Evolutionary conservation across 345 rosid species (phyloP).

Genomic region (Camelina hispida): DNA sequence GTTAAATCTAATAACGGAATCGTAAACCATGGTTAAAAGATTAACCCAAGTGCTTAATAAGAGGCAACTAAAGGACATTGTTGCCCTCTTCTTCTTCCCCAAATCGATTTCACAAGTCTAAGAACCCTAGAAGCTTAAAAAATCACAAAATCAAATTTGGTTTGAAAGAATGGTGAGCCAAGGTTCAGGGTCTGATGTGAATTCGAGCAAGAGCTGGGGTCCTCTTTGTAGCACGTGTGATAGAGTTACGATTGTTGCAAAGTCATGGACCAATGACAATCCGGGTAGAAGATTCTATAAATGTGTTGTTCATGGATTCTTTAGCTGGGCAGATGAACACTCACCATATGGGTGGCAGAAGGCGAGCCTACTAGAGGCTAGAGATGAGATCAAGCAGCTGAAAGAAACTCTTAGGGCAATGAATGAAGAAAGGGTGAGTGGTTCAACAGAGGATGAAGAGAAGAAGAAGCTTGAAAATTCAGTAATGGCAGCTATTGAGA

Average conservation of each 20-base stretch:
- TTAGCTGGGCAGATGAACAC: not conserved
- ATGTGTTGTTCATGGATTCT: not conserved
- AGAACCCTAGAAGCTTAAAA: too few species aligned
- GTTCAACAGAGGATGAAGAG: not conserved
- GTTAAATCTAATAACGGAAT: too few species aligned
- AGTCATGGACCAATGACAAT: not conserved
- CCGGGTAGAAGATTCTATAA: not conserved
- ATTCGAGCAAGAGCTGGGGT: not conserved
- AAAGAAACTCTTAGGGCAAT: not conserved
- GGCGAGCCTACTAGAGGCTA: not conserved
- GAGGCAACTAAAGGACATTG: too few species aligned
- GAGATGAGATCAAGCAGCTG: not conserved
- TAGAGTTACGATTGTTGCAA: not conserved
- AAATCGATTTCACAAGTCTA: too few species aligned
- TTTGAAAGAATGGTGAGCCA: not conserved
- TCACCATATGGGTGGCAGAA: not conserved
- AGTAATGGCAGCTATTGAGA: not conserved
- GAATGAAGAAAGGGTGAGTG: not conserved
- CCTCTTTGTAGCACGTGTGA: not conserved
- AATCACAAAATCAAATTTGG: too few species aligned
- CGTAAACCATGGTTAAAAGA: too few species aligned
- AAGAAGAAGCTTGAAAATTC: not conserved
- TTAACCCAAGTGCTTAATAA: too few species aligned
- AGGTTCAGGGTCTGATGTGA: not conserved
- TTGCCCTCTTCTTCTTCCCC: too few species aligned